Percentiles rank a stretch among this genome's conserved stretches.
Evolutionary conservation across 176 grass and related monocot species (phyloP).

Genomic region (Coix lacrymajobi): DNA sequence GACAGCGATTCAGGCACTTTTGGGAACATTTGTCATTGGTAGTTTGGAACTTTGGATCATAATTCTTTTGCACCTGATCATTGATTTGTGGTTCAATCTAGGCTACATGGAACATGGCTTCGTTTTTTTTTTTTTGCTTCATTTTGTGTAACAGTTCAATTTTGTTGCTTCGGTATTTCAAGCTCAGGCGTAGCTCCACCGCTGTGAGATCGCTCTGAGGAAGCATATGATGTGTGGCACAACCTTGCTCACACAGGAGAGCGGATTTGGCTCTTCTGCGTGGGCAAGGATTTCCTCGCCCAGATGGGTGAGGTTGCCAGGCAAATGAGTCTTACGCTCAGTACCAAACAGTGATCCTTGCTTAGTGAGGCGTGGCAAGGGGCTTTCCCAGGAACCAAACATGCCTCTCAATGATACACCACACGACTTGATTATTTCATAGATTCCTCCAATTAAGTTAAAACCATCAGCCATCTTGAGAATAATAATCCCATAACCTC

Average conservation of each 20-base stretch:
- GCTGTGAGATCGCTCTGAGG: background rate
- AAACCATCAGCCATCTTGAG: background rate
- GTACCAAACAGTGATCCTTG: background rate
- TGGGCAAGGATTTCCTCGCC: background rate
- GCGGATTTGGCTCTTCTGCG: background rate
- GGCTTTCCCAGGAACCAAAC: background rate
- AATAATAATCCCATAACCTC: conserved; percentile 12
- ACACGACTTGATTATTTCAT: background rate
- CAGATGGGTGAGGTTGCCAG: background rate
- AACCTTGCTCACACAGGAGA: background rate
- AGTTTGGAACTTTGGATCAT: background rate
- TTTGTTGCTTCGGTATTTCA: background rate
- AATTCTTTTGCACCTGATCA: background rate
- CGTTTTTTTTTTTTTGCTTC: background rate
- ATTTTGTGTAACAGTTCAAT: background rate
- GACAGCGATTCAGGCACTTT: background rate
- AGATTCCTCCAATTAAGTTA: background rate
- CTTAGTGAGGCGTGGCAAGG: background rate
- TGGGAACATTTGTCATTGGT: background rate
- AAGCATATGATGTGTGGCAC: background rate
- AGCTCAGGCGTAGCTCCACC: background rate
- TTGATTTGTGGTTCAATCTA: background rate
- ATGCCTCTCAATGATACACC: background rate
- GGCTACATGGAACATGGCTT: background rate
- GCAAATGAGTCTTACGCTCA: background rate